A percentile compares a stretch with the other conserved stretches of the same genome.
These are phyloP conservation scores for Amanita muscaria DNA, from an alignment of 768 basidiomycete species.

Conservation along the genomic window DNA sequence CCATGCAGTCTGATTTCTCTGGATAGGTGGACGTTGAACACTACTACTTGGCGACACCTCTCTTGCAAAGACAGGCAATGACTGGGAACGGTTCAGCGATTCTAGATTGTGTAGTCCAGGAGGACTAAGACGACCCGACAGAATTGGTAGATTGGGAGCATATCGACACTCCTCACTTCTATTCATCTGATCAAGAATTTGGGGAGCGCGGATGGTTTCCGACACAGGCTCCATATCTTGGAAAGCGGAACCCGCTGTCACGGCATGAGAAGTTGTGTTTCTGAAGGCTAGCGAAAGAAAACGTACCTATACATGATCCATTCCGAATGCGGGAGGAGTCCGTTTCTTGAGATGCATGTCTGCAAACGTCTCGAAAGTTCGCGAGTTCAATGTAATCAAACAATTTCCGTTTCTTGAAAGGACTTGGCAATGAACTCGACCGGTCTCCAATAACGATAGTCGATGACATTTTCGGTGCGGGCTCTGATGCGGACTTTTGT, in stretches of 20 bases:
- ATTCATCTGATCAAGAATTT: neutral
- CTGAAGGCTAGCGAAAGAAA: too few species aligned
- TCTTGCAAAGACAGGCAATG: neutral
- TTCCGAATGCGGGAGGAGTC: too few species aligned
- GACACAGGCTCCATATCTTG: neutral
- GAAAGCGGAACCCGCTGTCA: neutral
- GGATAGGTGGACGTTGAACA: slow-evolving; percentile 17
- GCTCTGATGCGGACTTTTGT: neutral
- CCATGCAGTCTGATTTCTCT: slow-evolving; percentile 30
- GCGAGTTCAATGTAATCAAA: neutral
- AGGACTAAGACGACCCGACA: neutral
- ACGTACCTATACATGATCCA: neutral
- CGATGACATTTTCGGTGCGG: neutral
- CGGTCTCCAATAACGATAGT: neutral
- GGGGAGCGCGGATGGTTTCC: neutral
- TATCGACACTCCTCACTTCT: neutral
- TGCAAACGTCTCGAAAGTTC: neutral
- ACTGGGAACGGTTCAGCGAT: neutral
- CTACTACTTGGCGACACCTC: neutral
- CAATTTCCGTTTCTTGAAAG: slow-evolving; percentile 3
- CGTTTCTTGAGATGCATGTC: neutral
- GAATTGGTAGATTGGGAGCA: too few species aligned
- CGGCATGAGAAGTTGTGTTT: neutral
- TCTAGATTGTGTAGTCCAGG: neutral
- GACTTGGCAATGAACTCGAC: neutral